Conservation (phyloP, 163 green algal species). For the Chlorella variabilis region DNA sequence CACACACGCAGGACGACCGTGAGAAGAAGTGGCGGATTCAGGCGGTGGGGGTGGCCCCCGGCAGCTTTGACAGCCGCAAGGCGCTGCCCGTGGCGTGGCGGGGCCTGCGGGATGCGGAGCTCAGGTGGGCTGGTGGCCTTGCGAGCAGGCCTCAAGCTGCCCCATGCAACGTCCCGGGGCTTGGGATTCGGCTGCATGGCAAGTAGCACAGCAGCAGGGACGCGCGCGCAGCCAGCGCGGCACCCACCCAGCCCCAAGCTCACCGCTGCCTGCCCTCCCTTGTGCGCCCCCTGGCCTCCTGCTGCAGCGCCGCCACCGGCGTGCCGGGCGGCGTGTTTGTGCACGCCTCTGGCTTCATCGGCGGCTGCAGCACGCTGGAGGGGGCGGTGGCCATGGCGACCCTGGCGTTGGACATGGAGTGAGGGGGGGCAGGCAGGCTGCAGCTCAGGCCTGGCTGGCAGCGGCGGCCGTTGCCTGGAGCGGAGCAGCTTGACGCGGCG, state of each 20-base stretch:
- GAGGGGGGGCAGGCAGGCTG: neutral
- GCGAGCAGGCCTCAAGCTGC: too few species aligned
- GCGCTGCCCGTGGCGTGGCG: slow-evolving; percentile 84
- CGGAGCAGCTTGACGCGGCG: too few species aligned
- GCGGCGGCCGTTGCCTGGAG: too few species aligned
- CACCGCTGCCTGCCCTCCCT: too few species aligned
- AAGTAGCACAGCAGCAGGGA: too few species aligned
- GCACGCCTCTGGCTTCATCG: slow-evolving; percentile 93
- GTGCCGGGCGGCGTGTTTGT: slow-evolving; percentile 93
- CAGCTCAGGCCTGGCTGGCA: too few species aligned
- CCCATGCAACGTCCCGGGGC: neutral
- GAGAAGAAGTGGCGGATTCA: slow-evolving; percentile 93
- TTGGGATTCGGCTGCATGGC: too few species aligned
- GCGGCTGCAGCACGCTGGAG: slow-evolving; percentile 58
- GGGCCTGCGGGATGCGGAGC: slow-evolving; percentile 75
- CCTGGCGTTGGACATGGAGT: slow-evolving; percentile 39
- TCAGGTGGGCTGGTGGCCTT: slow-evolving; percentile 29
- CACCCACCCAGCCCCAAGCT: too few species aligned
- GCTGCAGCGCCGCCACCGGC: slow-evolving; percentile 53
- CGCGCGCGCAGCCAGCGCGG: too few species aligned
- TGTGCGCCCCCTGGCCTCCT: too few species aligned
- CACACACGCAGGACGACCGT: slow-evolving; percentile 77
- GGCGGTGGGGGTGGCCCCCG: slow-evolving; percentile 73
- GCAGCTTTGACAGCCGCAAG: slow-evolving; percentile 86
- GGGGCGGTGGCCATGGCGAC: slow-evolving; percentile 47